Evolutionary conservation across 179 eudicot genomes (phyloP), one percentile per base, ranked within the genome.

Genomic region (Corrigiola litoralis): DNA sequence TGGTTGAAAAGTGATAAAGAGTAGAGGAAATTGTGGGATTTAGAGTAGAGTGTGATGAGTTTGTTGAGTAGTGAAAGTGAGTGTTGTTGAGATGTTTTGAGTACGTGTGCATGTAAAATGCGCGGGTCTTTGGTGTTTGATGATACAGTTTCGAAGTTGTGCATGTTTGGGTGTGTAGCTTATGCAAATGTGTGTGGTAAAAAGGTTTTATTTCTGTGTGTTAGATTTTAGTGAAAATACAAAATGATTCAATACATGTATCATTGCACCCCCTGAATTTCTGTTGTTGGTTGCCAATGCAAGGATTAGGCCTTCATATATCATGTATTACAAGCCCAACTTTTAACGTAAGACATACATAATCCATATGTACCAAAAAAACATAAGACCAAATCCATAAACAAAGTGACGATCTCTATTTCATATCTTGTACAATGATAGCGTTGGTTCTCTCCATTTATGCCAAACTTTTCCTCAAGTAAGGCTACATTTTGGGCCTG

Each of bases 1-100:
- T 63, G 80, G 27, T 28, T 69, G 79, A 85, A 82, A 68, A 82
- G 52, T 8, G 40, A 54, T 34, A 79, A 47, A 31, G 87, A 77
- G 13, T 66, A 48, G 46, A 74, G 25, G n/a, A 61, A 62, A 17
- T 51, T 77, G 51, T 53, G 38, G 65, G 81, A 77, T 45, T 81
- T 85, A 21, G 89, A 79, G 83, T 87, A 87, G 54, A 58, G 62
- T 6, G 84, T 84, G 73, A 87, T 75, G 66, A 82, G 79, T 38
- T 66, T 72, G 75, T 84, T 86, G 58, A 71, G 42, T 2, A 69
- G 31, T 27, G 76, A 70, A 52, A 66, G 76, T 21, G 68, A 73
- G 13, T 20, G 52, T 20, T 44, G 40, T 0, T 40, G 0, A 27
- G 48, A 23, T 50, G 71, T 71, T 64, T 68, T 81, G 44, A 86